These are phyloP conservation scores for Monosporascus sp. DNA, from an alignment of 2,329 filamentous ascomycete species.

Conservation along the genomic window DNA sequence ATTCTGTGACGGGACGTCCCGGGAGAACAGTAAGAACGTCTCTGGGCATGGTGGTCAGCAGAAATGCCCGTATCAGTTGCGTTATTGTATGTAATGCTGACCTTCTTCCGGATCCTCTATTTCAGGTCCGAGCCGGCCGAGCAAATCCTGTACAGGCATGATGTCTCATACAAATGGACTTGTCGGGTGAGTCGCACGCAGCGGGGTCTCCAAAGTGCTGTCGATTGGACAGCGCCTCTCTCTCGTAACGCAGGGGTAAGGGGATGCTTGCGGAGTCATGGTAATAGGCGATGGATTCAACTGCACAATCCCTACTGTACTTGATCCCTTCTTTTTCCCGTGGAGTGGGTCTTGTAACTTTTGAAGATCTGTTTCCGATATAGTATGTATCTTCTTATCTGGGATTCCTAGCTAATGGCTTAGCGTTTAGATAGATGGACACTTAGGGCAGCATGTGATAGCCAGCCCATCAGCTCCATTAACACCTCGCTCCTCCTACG, in stretches of 20 bases:
- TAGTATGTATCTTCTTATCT: too few species aligned
- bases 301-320: not conserved
- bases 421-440: too few species aligned
- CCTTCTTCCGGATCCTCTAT: conserved; percentile 47
- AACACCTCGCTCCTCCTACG: too few species aligned
- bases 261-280: not conserved
- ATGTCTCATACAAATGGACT: not conserved
- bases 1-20: conserved; percentile 65
- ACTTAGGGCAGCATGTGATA: too few species aligned
- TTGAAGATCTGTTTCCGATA: too few species aligned
- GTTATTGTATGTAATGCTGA: conserved; percentile 10
- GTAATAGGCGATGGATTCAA: not conserved
- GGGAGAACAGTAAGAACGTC: conserved; percentile 81
- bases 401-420: too few species aligned
- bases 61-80: not conserved
- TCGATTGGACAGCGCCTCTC: too few species aligned
- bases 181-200: not conserved
- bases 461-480: too few species aligned
- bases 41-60: conserved; percentile 46
- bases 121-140: conserved; percentile 38
- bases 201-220: too few species aligned
- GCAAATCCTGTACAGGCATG: conserved; percentile 5
- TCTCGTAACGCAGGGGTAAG: not conserved
- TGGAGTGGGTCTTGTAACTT: too few species aligned
- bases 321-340: not conserved